Percentiles rank a stretch among this genome's conserved stretches.
Evolutionary conservation across 1,284 basidiomycete species (phyloP).

Genomic region (Rhodofomes roseus): DNA sequence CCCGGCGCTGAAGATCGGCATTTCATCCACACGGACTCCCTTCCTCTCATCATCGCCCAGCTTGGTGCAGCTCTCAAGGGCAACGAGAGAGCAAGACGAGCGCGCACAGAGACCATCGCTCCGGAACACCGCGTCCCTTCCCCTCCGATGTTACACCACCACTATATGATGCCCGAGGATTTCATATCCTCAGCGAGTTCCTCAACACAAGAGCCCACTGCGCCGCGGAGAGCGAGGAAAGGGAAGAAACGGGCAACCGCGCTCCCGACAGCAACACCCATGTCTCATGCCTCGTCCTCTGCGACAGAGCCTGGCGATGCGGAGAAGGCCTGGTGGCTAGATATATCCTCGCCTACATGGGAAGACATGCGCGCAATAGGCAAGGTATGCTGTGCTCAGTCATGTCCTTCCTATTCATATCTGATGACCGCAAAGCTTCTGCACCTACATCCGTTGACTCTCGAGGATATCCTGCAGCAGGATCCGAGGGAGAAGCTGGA

Average conservation of each 20-base stretch:
- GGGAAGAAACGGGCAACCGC: constrained; percentile 25
- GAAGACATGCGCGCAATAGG: constrained; percentile 87
- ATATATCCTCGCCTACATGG: constrained; percentile 88
- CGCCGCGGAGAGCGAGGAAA: constrained; percentile 32
- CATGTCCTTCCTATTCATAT: background rate
- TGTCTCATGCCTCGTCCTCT: background rate
- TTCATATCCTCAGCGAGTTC: background rate
- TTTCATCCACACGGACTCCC: constrained; percentile 52
- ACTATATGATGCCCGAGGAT: constrained; percentile 35
- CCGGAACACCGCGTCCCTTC: constrained; percentile 6
- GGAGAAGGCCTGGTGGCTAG: constrained; percentile 81
- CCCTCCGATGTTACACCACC: constrained; percentile 23
- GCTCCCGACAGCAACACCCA: background rate
- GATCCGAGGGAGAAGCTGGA: constrained; percentile 94
- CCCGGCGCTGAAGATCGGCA: constrained; percentile 27
- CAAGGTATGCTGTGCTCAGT: constrained; percentile 48
- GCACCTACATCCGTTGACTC: constrained; percentile 88
- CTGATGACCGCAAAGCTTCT: constrained; percentile 45
- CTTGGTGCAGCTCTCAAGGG: constrained; percentile 51
- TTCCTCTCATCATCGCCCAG: constrained; percentile 51
- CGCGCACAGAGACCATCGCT: constrained; percentile 11
- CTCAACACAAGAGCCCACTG: constrained; percentile 3
- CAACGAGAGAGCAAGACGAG: constrained; percentile 20
- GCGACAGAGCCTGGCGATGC: constrained; percentile 5
- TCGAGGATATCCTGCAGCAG: constrained; percentile 95